phyloP scores from a whole-genome alignment of 2,329 filamentous ascomycete species.

The Fusarium globosum region DNA sequence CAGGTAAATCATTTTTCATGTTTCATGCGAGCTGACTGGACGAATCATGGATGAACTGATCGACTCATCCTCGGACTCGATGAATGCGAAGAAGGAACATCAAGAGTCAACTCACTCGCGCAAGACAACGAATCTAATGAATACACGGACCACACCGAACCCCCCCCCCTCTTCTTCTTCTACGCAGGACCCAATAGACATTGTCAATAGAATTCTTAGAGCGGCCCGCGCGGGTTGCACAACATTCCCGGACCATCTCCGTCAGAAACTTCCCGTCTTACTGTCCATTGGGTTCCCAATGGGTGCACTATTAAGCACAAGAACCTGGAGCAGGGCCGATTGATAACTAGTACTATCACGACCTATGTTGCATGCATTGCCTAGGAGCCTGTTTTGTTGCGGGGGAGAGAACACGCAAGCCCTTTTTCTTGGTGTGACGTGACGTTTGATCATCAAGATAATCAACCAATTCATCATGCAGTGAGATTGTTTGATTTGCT shows the following conservation, averaged over 20 bases:
- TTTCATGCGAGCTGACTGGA: slow-evolving; percentile 3
- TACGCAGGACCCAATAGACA: background rate
- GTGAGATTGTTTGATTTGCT: background rate
- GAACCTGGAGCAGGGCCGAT: slow-evolving; percentile 32
- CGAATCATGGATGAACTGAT: background rate
- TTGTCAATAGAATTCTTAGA: background rate
- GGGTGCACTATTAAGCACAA: slow-evolving; percentile 21
- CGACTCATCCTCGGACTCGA: background rate
- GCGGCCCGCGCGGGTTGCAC: background rate
- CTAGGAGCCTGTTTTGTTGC: background rate
- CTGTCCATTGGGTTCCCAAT: slow-evolving; percentile 22
- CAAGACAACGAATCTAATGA: background rate
- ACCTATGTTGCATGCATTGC: slow-evolving; percentile 3
- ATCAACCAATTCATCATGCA: slow-evolving; percentile 10
- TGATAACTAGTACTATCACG: slow-evolving; percentile 13
- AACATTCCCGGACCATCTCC: slow-evolving; percentile 32
- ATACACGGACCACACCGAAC: background rate
- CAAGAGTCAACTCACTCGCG: background rate
- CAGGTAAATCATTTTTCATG: background rate
- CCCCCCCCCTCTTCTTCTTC: background rate
- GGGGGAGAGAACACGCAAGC: slow-evolving; percentile 14
- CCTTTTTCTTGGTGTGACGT: background rate
- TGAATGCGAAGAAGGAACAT: background rate
- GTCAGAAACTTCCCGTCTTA: slow-evolving; percentile 33
- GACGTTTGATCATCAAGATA: slow-evolving; percentile 35